Base-by-base conservation (phyloP, 2,329 filamentous ascomycete genomes). In the Penicillium sp. region DNA sequence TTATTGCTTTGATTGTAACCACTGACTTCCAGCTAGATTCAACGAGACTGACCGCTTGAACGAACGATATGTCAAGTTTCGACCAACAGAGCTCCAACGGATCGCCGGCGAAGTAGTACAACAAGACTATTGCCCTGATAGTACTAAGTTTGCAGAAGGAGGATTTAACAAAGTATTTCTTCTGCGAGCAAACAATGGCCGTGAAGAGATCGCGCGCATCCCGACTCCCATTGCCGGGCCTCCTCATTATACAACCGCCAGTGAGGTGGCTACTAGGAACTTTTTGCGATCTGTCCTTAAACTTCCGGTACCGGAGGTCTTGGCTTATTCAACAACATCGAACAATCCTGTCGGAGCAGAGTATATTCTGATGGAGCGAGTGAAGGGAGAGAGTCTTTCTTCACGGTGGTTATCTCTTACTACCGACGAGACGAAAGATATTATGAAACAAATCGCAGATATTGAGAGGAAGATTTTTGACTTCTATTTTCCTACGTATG, bases 361-460 rank as follows among this genome's bases (percentile, higher is more conserved):
- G 58, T 78, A 75, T 51, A 72, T 79, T 26, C 63, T 78, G n/a
- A 76, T 78, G 70, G 73, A 77, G 55, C 67, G 68, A n/a, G 44
- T 74, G 14, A 47, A 60, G 1, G 75, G 76, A 2, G 67, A 69
- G 38, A 67, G 64, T 58, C 64, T 72, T 51, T 49, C 61, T 2
- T 69, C 61, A 12, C 41, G 59, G 44, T 70, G 64, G 64, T 56
- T 68, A 46, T 62, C 60, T 17, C 61, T 70, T 3, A 62, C 67
- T 0, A 66, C 65, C 5, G 56, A 60, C 2, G 62, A 68, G 33
- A 44, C 65, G 19, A 68, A 63, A 49, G 49, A 63, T 22, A 45
- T 69, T 28, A 66, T 70, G 58, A 60, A 30, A 26, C 59, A 70
- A 60, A 63, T 71, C 4, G 61, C 56, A 41, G 48, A 66, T 36